These are phyloP conservation scores for Marsdenia floribunda DNA, from an alignment of 257 asterid species.

Conservation along the genomic window DNA sequence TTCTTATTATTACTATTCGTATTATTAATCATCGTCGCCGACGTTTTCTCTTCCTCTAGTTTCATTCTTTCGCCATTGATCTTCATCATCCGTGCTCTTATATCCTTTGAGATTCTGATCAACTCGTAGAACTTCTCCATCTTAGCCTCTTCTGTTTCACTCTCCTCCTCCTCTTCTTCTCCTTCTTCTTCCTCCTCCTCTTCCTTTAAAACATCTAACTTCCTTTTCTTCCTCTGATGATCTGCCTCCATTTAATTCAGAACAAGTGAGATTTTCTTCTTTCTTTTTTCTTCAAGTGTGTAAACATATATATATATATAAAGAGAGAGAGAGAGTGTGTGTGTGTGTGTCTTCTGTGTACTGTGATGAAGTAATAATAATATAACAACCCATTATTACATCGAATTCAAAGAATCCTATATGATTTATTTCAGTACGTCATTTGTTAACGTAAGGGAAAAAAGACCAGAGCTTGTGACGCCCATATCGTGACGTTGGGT, in stretches of 20 bases:
- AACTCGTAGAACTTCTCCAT: conserved; percentile 30
- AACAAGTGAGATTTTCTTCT: no score
- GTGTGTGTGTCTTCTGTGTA: no score
- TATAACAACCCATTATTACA: no score
- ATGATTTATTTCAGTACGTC: no score
- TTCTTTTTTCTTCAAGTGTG: no score
- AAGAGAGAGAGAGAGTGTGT: no score
- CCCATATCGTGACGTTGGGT: no score
- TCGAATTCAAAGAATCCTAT: no score
- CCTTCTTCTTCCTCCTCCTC: neutral
- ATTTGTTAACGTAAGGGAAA: no score
- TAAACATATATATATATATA: no score
- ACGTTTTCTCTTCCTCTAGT: neutral
- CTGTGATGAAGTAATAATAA: no score
- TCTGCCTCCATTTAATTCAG: conserved; percentile 15
- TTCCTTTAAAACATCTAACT: conserved; percentile 1
- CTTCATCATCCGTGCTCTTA: conserved; percentile 17
- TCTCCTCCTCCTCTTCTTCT: conserved; percentile 12
- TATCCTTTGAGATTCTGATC: conserved; percentile 19
- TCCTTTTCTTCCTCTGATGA: neutral
- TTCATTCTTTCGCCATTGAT: conserved; percentile 4
- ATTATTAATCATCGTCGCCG: neutral
- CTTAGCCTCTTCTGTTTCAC: conserved; percentile 23
- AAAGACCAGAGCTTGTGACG: no score
- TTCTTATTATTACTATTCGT: neutral